Evolutionary conservation across 169 alveolate genomes (phyloP).

Genomic region (Miamiensis avidus): DNA sequence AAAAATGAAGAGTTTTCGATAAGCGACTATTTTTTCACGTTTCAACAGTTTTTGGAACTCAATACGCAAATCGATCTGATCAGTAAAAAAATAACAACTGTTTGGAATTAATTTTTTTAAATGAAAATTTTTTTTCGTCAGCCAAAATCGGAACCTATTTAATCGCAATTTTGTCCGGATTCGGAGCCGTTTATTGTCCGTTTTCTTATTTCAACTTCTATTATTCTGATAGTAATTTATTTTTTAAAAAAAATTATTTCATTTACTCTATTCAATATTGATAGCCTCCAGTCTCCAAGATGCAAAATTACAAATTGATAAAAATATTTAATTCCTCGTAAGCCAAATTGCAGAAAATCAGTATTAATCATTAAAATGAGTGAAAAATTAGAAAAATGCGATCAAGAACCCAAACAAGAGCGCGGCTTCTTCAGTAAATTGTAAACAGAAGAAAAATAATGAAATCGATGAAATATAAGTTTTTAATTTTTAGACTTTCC

Average conservation of each 20-base stretch:
- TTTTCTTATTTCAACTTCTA: conserved; percentile 32
- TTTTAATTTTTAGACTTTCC: too few species aligned
- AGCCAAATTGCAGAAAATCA: background rate
- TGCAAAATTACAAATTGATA: too few species aligned
- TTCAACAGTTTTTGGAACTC: too few species aligned
- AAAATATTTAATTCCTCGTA: too few species aligned
- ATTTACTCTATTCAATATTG: too few species aligned
- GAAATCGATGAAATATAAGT: background rate
- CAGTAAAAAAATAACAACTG: background rate
- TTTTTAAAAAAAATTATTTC: too few species aligned
- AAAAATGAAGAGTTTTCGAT: too few species aligned
- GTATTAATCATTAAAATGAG: background rate
- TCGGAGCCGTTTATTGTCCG: conserved; percentile 48
- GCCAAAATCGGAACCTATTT: conserved; percentile 37
- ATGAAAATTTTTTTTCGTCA: conserved; percentile 5
- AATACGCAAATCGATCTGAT: too few species aligned
- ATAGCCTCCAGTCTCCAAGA: background rate
- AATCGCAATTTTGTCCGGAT: conserved; percentile 45
- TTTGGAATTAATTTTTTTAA: background rate
- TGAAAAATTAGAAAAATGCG: background rate
- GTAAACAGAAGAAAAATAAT: too few species aligned
- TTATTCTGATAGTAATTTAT: conserved; percentile 25
- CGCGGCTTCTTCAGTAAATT: too few species aligned
- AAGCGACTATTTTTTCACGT: too few species aligned
- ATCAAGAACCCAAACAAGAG: background rate